Percentiles rank a stretch among this genome's conserved stretches.
These are phyloP conservation scores for Penicillium cosmopolitanum DNA, from an alignment of 495 filamentous ascomycete genomes.

Conservation along the genomic window DNA sequence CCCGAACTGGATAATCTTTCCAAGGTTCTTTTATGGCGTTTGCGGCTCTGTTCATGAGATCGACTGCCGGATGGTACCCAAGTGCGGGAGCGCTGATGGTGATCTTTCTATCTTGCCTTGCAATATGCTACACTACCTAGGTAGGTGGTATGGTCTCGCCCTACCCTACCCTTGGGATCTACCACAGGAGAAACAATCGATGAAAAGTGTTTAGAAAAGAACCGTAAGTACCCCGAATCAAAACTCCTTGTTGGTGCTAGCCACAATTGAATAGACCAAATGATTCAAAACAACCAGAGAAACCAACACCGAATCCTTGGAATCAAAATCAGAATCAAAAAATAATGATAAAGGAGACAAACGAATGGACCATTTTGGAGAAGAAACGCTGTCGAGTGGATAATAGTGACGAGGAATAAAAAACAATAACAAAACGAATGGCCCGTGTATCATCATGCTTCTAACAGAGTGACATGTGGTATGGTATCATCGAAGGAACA, in stretches of 20 bases:
- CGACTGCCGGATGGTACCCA: no score
- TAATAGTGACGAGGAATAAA: background rate
- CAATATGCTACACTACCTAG: background rate
- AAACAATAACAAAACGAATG: conserved; percentile 27
- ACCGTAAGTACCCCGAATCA: background rate
- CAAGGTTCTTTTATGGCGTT: background rate
- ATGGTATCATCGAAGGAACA: conserved; percentile 39
- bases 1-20: no score
- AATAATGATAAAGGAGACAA: conserved; percentile 5
- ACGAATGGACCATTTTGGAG: conserved; percentile 24
- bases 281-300: conserved; percentile 2
- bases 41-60: background rate
- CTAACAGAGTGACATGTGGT: conserved; percentile 39
- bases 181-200: background rate
- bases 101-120: no score
- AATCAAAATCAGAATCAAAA: conserved; percentile 2
- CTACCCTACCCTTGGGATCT: background rate
- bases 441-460: conserved; percentile 37
- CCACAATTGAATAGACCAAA: background rate
- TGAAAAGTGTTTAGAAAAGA: background rate
- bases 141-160: no score
- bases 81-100: no score
- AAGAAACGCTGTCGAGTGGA: conserved; percentile 1
- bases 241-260: conserved; percentile 6
- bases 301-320: background rate